Conservation (phyloP, 1,139 yeast genomes). For the Meyerozyma carpophila region DNA sequence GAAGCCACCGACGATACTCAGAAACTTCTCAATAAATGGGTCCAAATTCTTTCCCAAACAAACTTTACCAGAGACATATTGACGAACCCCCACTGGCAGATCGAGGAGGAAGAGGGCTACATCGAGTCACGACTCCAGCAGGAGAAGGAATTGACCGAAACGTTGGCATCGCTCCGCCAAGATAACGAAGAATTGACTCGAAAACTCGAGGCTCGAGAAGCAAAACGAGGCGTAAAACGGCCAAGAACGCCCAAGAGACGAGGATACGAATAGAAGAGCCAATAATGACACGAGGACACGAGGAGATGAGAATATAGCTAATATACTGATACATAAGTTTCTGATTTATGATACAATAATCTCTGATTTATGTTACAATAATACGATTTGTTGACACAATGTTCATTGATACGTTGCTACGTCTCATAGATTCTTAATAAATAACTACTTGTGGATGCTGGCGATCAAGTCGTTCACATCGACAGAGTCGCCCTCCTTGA, state of each 20-base stretch:
- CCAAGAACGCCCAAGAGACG: slow-evolving; percentile 10
- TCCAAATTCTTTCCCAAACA: slow-evolving; percentile 41
- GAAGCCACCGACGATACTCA: slow-evolving; percentile 31
- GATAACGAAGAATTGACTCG: slow-evolving; percentile 24
- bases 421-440: not conserved
- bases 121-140: not conserved
- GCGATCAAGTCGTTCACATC: slow-evolving; percentile 83
- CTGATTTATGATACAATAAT: not conserved
- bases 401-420: not conserved
- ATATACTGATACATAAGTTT: too few relatives aligned
- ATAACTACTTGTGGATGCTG: slow-evolving; percentile 18
- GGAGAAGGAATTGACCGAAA: slow-evolving; percentile 15
- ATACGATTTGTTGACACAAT: too few relatives aligned
- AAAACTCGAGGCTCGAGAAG: slow-evolving; percentile 13
- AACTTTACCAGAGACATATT: slow-evolving; percentile 35
- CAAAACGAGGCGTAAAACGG: slow-evolving; percentile 17
- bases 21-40: slow-evolving; percentile 40
- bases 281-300: too few relatives aligned
- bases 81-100: slow-evolving; percentile 29
- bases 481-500: slow-evolving; percentile 90
- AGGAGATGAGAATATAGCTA: not conserved
- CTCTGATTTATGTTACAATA: too few relatives aligned
- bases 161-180: slow-evolving; percentile 16
- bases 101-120: slow-evolving; percentile 15
- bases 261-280: slow-evolving; percentile 1